Base-by-base conservation (phyloP, 2,329 filamentous ascomycete species). In the Sarocladiaceae sp. region DNA sequence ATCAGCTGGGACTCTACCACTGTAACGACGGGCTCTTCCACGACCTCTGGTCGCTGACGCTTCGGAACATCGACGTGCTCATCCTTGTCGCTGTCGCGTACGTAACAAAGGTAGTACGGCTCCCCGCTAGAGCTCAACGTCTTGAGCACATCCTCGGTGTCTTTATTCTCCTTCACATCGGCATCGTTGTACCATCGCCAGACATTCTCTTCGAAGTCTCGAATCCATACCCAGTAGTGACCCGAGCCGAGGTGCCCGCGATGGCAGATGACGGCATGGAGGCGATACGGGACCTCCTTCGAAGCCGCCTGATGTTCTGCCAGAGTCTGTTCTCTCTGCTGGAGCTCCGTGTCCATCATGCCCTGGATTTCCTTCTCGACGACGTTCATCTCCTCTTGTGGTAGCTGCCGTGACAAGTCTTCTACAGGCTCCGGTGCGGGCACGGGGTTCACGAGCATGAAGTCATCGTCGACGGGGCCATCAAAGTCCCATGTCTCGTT, bases 171-270 rank as follows among this genome's bases (percentile, higher is more conserved):
- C 2, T 82, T 85, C 22, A 99, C 91, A 15, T 78, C 79, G 51
- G 87, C 86, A 62, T 99, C 94, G 65, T 99, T 99, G 75, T 97
- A 99, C 63, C 89, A 90, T 53, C 91, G 86, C 92, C 94, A 99
- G 18, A 92, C 75, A 37, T 82, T 80, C 44, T 83, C 80, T 57
- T 86, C 80, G 66, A 96, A 96, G 71, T 97, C 94, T 63, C 85
- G 88, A 57, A 99, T 95, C 79, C 92, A 97, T 40, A 97, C 90
- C 86, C 90, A 97, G 71, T 97, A 99, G 68, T 99, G 94, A 0
- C 94, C 94, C 42, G 86, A 86, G 40, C 77, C 79, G 36, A 86
- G 78, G 59, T 77, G 75, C 28, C 89, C 89, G 18, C 87, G 85
- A 66, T 99, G 94, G 61, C 96, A 93, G 63, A 99, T 96, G 28